Evolutionary conservation across 176 grass and related monocot genomes (phyloP).

Genomic region (Ananas comosus): DNA sequence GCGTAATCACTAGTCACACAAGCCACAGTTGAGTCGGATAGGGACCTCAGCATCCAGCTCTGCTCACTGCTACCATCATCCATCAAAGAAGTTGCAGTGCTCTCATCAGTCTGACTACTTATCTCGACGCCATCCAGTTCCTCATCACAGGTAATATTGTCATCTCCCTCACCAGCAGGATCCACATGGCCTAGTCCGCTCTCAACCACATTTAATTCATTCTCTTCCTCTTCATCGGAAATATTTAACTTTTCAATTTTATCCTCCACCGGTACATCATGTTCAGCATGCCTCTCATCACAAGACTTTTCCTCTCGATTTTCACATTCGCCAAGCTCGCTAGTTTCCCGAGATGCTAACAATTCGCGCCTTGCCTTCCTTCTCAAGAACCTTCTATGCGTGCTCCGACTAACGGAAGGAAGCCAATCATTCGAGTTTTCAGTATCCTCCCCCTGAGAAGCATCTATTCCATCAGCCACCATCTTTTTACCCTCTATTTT

Average conservation of each 20-base stretch:
- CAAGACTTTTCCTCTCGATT: constrained; percentile 1
- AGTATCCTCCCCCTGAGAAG: constrained; percentile 49
- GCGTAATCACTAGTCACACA: constrained; percentile 83
- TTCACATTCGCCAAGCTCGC: constrained; percentile 11
- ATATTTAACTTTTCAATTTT: neutral
- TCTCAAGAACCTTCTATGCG: constrained; percentile 73
- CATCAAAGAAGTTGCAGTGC: constrained; percentile 9
- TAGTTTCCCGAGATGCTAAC: constrained; percentile 28
- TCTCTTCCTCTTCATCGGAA: constrained; percentile 20
- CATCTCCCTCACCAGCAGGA: constrained; percentile 14
- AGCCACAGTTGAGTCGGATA: constrained; percentile 88
- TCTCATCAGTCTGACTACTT: constrained; percentile 32
- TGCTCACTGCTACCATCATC: constrained; percentile 45
- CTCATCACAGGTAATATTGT: neutral
- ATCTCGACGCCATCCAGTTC: constrained; percentile 44
- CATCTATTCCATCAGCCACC: constrained; percentile 34
- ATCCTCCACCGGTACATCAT: neutral
- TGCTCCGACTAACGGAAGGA: constrained; percentile 83
- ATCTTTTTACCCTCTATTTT: constrained; percentile 36
- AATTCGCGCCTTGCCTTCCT: constrained; percentile 77
- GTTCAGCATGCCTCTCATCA: neutral
- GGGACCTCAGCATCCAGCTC: constrained; percentile 66
- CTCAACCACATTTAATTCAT: neutral
- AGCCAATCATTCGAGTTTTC: constrained; percentile 69
- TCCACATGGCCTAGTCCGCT: neutral